A percentile compares a stretch with the other conserved stretches of the same genome.
phyloP scores from a whole-genome alignment of 495 filamentous ascomycete species.

The Beverwykella pulmonaria region DNA sequence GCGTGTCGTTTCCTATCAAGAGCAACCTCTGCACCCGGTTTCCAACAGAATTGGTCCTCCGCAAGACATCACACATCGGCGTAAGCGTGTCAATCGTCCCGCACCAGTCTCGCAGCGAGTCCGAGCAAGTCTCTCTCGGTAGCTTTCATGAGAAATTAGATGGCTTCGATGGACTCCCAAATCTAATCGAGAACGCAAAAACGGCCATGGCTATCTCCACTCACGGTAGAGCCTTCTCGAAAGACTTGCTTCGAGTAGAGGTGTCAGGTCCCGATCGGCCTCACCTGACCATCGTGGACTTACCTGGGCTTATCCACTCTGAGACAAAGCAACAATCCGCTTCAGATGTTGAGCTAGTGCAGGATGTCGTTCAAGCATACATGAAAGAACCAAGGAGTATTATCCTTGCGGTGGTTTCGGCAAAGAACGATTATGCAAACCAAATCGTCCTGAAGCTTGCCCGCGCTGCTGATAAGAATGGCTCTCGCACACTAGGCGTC shows the following conservation, averaged over 20 bases:
- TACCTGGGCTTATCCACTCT: slow-evolving; percentile 18
- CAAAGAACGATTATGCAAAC: slow-evolving; percentile 41
- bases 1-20: slow-evolving; percentile 66
- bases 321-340: slow-evolving; percentile 36
- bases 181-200: slow-evolving; percentile 39
- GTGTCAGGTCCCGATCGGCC: slow-evolving; percentile 26
- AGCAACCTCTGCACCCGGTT: slow-evolving; percentile 68
- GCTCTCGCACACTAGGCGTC: slow-evolving; percentile 41
- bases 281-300: slow-evolving; percentile 25
- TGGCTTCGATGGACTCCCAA: slow-evolving; percentile 6
- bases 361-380: slow-evolving; percentile 34
- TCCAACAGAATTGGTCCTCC: slow-evolving; percentile 63
- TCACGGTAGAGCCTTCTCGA: slow-evolving; percentile 7
- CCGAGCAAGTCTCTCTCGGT: slow-evolving; percentile 33
- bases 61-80: slow-evolving; percentile 28
- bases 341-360: slow-evolving; percentile 34
- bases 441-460: slow-evolving; percentile 38
- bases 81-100: slow-evolving; percentile 20
- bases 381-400: slow-evolving; percentile 38
- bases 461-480: slow-evolving; percentile 31
- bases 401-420: slow-evolving; percentile 42
- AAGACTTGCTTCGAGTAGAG: slow-evolving; percentile 21
- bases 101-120: slow-evolving; percentile 34
- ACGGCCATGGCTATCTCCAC: slow-evolving; percentile 29
- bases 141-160: slow-evolving; percentile 15